Evolutionary conservation across 164 flowering plant species (phyloP).

Genomic region (grape (Vitis vinifera)): DNA sequence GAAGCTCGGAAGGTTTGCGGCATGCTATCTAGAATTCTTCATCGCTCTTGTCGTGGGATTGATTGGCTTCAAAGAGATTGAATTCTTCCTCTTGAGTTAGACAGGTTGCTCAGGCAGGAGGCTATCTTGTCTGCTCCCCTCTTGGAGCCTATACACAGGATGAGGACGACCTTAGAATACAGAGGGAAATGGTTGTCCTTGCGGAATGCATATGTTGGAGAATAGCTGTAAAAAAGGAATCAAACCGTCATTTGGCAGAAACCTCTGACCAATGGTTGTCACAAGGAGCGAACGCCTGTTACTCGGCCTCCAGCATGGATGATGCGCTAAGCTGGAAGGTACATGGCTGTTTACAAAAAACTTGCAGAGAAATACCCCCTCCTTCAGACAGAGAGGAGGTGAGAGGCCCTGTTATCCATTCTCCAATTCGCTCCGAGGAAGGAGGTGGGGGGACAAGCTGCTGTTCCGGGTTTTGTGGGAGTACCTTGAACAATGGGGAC

Average conservation of each 20-base stretch:
- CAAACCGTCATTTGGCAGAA: no score
- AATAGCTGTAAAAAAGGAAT: no score
- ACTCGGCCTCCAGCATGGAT: slow-evolving; percentile 98
- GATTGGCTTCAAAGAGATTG: slow-evolving; percentile 22
- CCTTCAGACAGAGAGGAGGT: slow-evolving; percentile 95
- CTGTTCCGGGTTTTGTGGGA: slow-evolving; percentile 94
- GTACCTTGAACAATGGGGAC: slow-evolving; percentile 99
- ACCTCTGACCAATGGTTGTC: no score
- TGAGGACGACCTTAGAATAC: no score
- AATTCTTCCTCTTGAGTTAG: no score
- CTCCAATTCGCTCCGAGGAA: slow-evolving; percentile 80
- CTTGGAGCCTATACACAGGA: no score
- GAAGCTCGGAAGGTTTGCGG: slow-evolving; percentile 20
- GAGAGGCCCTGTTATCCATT: slow-evolving; percentile 83
- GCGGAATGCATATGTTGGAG: no score
- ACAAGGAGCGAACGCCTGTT: slow-evolving; percentile 21
- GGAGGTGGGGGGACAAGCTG: slow-evolving; percentile 90
- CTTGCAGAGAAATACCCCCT: slow-evolving; percentile 97
- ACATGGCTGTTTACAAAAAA: slow-evolving; percentile 92
- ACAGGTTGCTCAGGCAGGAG: no score
- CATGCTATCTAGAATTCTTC: slow-evolving; percentile 52
- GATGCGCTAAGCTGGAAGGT: slow-evolving; percentile 99
- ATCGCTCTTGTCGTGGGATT: slow-evolving; percentile 28
- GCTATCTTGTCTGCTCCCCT: no score
- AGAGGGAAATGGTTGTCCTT: no score